Evolutionary conservation across 75 land plant species (phyloP), one percentile per base, ranked within the genome.

Genomic region (Azolla pinnata): DNA sequence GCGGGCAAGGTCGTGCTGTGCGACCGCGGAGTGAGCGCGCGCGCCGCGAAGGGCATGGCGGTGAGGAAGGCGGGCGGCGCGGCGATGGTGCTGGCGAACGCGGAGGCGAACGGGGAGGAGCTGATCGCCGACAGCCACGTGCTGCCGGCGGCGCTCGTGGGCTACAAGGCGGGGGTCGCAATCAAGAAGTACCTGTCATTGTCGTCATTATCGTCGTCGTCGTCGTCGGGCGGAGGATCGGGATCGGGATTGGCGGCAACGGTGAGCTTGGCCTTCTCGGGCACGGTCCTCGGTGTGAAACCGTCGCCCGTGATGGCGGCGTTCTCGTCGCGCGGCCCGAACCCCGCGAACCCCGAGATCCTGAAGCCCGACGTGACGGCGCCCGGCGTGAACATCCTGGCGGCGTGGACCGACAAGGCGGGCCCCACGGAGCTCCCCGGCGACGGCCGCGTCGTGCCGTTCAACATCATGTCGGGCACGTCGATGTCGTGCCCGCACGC

Each of bases 401-500:
- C 90, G 8, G 96, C 78, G 0, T 85, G 96, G 93, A 47, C 82
- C 0, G 67, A 79, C 7, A 31, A 49, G 0, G 80, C 60, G 0
- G 85, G 78, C 0, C 88, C 92, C 0, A 73, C 88, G 0, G 80
- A 78, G 14, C 53, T 70, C 9, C 12, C 80, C 7, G 49, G 29
- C 5, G 92, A 90, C 49, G 27, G n/a, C 0, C 59, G 92, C 23
- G 67, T 68, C 1, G 79, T 75, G 26, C 73, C 46, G 4, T 90
- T 83, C 77, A 86, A 83, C 70, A 83, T 90, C 31, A 74, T 81
- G 24, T 86, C 96, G 0, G 96, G 96, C 16, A 90, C 97, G 0
- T 87, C 93, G 27, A 90, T 90, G 97, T 79, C 97, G 1, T 90
- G 97, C 54, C 97, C 97, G 0, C 97, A 90, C 54, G 81, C 81